phyloP scores from a whole-genome alignment of 345 rosid genomes.

The Corchorus capsularis region DNA sequence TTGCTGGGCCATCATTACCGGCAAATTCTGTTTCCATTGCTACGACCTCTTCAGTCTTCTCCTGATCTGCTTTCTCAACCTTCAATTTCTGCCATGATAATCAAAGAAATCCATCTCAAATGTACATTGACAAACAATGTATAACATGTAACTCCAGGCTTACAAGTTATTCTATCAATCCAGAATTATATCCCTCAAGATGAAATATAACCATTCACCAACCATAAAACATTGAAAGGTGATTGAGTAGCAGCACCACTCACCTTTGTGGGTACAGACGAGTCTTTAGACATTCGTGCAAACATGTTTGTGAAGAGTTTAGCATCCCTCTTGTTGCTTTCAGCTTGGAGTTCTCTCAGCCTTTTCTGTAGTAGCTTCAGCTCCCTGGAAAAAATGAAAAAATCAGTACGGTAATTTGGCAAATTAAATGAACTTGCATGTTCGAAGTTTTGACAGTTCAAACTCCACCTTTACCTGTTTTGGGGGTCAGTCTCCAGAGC shows the following conservation, averaged over 20 bases:
- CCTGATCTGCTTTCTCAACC: constrained; percentile 34
- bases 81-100: constrained; percentile 41
- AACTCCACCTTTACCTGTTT: constrained; percentile 41
- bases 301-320: constrained; percentile 57
- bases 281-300: constrained; percentile 28
- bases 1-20: constrained; percentile 24
- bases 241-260: background rate
- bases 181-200: background rate
- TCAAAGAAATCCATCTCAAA: background rate
- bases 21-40: constrained; percentile 33
- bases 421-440: constrained; percentile 2
- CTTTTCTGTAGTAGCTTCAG: constrained; percentile 45
- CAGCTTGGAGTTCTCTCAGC: constrained; percentile 48
- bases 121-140: background rate
- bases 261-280: constrained; percentile 8
- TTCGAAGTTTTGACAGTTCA: background rate
- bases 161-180: background rate
- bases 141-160: background rate
- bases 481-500: constrained; percentile 55
- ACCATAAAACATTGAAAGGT: background rate
- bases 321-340: constrained; percentile 57
- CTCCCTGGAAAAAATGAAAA: constrained; percentile 41
- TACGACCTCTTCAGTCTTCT: constrained; percentile 24
- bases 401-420: background rate
- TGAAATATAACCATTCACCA: background rate